Conservation (phyloP, 2,329 filamentous ascomycete species). For the Elsinoe necatrix region DNA sequence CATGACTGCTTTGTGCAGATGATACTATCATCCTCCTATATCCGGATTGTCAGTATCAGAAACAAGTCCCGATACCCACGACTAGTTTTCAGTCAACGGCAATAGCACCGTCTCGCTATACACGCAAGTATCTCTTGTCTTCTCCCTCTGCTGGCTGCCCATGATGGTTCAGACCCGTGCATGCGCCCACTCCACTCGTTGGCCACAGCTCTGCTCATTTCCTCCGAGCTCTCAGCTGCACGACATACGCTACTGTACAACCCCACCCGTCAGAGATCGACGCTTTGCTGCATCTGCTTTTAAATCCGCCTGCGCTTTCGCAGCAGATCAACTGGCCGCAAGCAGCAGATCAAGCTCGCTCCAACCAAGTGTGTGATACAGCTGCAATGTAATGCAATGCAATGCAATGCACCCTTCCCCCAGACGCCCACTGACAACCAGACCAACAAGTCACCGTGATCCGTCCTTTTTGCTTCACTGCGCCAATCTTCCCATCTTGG, state of each 20-base stretch:
- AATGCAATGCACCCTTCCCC: not conserved
- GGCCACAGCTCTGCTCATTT: not conserved
- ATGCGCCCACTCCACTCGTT: not conserved
- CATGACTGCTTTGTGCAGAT: conserved; percentile 3
- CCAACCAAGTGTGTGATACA: not conserved
- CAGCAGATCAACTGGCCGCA: too few species aligned
- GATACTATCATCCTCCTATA: not conserved
- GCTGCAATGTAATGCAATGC: not conserved
- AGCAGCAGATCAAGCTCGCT: not conserved
- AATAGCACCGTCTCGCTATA: conserved; percentile 2
- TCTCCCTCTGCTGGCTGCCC: not conserved
- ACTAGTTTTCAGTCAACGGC: not conserved
- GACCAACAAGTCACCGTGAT: too few species aligned
- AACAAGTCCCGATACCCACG: not conserved
- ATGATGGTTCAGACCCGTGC: not conserved
- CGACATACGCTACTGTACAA: not conserved
- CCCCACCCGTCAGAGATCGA: not conserved
- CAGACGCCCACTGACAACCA: not conserved
- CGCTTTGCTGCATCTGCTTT: not conserved
- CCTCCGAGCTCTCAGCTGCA: not conserved
- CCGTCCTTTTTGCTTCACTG: too few species aligned
- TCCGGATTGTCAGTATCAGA: not conserved
- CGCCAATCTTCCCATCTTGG: not conserved
- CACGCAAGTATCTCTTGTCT: not conserved
- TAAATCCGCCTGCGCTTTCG: not conserved